A percentile compares a stretch with the other conserved stretches of the same genome.
phyloP scores from a whole-genome alignment of 164 flowering plant species.

The Macadamia tetraphylla region DNA sequence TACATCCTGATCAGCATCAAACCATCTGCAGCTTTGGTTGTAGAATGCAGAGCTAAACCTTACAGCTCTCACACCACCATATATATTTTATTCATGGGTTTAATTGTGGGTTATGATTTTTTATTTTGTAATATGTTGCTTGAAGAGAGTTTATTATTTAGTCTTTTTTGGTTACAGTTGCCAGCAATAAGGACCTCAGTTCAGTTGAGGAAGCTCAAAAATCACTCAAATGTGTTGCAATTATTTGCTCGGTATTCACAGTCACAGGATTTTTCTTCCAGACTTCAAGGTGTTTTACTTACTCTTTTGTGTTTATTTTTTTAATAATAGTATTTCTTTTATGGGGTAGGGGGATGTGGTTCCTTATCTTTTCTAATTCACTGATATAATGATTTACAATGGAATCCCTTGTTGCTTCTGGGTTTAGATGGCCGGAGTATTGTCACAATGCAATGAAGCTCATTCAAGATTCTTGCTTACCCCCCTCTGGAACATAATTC shows the following conservation, averaged over 20 bases:
- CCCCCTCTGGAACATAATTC: no score
- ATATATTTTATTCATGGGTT: neutral
- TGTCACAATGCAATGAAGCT: neutral
- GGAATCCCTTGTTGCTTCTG: neutral
- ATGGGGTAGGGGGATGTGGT: neutral
- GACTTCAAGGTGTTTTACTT: conserved; percentile 50
- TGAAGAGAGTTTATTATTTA: neutral
- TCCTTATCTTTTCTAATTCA: neutral
- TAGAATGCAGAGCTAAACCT: neutral
- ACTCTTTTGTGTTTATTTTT: neutral
- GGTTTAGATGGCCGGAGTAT: neutral
- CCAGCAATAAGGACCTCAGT: conserved; percentile 19
- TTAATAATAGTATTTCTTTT: neutral
- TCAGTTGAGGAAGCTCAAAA: conserved; percentile 18
- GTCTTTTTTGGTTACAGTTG: conserved; percentile 19
- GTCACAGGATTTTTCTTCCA: conserved; percentile 59
- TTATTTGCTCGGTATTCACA: conserved; percentile 56
- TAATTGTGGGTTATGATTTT: no score
- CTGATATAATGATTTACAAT: neutral
- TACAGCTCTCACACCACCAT: neutral
- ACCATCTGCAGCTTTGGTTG: neutral
- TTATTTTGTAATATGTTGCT: neutral
- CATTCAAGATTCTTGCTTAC: neutral
- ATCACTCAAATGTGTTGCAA: conserved; percentile 24
- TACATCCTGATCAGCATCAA: no score